A percentile compares a stretch with the other conserved stretches of the same genome.
phyloP scores from a whole-genome alignment of 2,329 filamentous ascomycete genomes.

The Zymoseptoria tritici region DNA sequence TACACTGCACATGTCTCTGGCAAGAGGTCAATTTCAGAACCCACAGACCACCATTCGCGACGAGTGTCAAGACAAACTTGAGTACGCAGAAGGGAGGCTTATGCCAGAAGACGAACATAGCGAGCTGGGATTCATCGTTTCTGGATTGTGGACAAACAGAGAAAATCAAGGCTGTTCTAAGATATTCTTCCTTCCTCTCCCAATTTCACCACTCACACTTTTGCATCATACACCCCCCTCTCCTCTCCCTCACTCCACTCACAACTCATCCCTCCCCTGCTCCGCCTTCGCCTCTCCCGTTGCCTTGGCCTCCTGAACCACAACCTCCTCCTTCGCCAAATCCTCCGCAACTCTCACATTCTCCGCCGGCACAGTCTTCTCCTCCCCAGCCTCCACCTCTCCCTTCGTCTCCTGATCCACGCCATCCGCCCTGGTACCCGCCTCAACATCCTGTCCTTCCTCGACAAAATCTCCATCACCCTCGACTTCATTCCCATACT shows the following conservation, averaged over 20 bases:
- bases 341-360: slow-evolving; percentile 35
- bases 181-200: no score
- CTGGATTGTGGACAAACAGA: no score
- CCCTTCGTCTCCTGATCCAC: slow-evolving; percentile 50
- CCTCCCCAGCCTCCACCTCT: slow-evolving; percentile 29
- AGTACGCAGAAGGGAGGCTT: no score
- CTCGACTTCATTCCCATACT: slow-evolving; percentile 67
- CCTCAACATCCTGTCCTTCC: slow-evolving; percentile 22
- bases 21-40: no score
- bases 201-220: background rate
- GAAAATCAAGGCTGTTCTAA: no score
- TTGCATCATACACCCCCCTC: background rate
- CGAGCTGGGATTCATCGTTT: no score
- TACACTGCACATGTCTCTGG: no score
- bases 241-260: background rate
- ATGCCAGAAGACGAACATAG: no score
- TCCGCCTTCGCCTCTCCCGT: slow-evolving; percentile 21
- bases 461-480: slow-evolving; percentile 32
- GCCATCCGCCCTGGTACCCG: slow-evolving; percentile 41
- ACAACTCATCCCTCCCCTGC: slow-evolving; percentile 20
- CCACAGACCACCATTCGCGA: no score
- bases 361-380: slow-evolving; percentile 34
- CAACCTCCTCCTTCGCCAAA: slow-evolving; percentile 38
- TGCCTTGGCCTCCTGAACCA: slow-evolving; percentile 25
- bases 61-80: no score